These are phyloP conservation scores for Colletotrichum siamense DNA, from an alignment of 2,329 filamentous ascomycete genomes.

Conservation along the genomic window DNA sequence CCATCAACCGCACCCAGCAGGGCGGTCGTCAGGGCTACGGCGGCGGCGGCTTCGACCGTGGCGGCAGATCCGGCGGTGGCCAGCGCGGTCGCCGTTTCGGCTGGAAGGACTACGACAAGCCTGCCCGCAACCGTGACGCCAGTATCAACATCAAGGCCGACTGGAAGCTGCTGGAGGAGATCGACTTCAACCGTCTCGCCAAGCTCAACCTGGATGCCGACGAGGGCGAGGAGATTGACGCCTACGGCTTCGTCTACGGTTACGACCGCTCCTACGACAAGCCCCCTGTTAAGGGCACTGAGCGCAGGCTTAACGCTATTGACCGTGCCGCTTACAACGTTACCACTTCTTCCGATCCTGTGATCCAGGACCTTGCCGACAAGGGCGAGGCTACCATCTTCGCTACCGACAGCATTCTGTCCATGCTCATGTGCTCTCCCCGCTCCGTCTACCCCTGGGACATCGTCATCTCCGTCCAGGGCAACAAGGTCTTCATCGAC, in stretches of 20 bases:
- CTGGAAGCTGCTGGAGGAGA: conserved; percentile 96
- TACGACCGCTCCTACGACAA: conserved; percentile 98
- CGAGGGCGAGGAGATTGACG: conserved; percentile 93
- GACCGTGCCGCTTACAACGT: conserved; percentile 98
- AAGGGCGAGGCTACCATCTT: conserved; percentile 97
- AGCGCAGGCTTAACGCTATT: conserved; percentile 86
- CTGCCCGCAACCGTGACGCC: conserved; percentile 91
- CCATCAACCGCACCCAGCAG: conserved; percentile 69
- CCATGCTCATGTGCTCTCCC: conserved; percentile 98
- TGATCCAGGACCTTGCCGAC: conserved; percentile 96
- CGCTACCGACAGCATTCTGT: conserved; percentile 94
- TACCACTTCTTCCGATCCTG: conserved; percentile 92
- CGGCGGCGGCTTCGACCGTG: conserved; percentile 71
- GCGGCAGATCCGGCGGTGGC: conserved; percentile 71
- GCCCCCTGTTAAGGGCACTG: conserved; percentile 84
- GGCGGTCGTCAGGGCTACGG: conserved; percentile 70
- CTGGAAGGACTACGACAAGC: conserved; percentile 99
- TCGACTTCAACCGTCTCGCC: conserved; percentile 92
- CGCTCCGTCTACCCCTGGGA: conserved; percentile 99
- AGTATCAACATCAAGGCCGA: conserved; percentile 96
- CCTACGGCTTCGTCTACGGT: conserved; percentile 97
- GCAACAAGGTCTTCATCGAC: conserved; percentile 97
- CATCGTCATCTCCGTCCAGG: conserved; percentile 89
- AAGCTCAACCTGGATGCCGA: conserved; percentile 97
- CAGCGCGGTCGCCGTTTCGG: conserved; percentile 86